Evolutionary conservation across 108 stramenopile species (phyloP).

Genomic region (Chaetoceros muelleri): DNA sequence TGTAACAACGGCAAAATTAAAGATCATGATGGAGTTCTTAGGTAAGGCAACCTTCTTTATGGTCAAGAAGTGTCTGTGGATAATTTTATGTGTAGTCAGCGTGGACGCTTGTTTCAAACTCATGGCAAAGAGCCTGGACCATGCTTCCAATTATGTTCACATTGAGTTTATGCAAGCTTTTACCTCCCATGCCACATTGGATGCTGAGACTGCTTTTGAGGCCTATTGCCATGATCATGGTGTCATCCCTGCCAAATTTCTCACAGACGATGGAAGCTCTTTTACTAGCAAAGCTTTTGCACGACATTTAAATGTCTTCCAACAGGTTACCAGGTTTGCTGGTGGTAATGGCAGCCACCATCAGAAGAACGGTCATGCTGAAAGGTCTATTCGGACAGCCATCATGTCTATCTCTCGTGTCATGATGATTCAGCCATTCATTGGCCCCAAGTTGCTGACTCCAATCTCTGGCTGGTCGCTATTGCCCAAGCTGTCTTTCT

Average conservation of each 20-base stretch:
- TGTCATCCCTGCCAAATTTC: no score
- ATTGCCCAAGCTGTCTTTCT: conserved; percentile 12
- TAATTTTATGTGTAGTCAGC: conserved; percentile 6
- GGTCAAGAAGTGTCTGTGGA: no score
- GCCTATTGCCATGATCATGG: no score
- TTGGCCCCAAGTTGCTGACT: neutral
- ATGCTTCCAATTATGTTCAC: neutral
- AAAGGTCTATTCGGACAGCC: no score
- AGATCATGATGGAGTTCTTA: conserved; percentile 5
- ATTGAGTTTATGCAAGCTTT: neutral
- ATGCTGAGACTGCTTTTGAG: no score
- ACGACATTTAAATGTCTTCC: no score
- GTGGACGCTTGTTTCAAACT: neutral
- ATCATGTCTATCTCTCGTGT: conserved; percentile 11
- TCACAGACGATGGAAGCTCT: no score
- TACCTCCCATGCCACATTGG: conserved; percentile 6
- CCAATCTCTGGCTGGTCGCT: conserved; percentile 7
- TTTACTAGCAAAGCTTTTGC: conserved; percentile 8
- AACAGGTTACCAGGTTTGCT: no score
- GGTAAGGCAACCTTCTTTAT: neutral
- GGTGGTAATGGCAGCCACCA: no score
- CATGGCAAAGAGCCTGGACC: no score
- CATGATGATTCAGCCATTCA: conserved; percentile 3
- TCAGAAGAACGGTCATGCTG: no score
- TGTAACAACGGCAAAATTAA: neutral